Base-by-base conservation (phyloP, 1,139 yeast genomes). In the Scheffersomyces quercinus region DNA sequence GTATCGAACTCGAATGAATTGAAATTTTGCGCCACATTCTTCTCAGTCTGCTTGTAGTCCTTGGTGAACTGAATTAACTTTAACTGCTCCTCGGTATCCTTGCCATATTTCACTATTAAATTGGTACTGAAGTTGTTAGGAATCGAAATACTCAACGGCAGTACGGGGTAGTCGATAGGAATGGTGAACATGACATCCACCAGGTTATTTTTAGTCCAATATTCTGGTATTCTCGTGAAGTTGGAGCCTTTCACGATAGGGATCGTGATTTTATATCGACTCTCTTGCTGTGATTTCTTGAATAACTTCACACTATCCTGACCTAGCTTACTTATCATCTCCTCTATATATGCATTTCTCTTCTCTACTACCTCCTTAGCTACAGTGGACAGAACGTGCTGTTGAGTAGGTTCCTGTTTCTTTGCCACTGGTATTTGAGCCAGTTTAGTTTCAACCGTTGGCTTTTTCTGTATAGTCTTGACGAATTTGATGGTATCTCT, bases 401-500 rank as follows among this genome's bases (percentile, higher is more conserved):
- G 16, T 15, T 31, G 24, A 6, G 9, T 20, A 20, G 8, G 8
- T 13, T 14, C 35, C 10, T 14, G 15, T 5, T 31, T 14, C 24
- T 13, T 13, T 13, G 7, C 11, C 11, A 5, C 35, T 2, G 24
- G 7, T 8, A 5, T 8, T 5, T 10, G 5, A 5, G 5, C 20
- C 12, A 24, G n/a, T 9, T 31, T 14, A 9, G 5, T 8, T 31
- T 15, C 12, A 31, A 13, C 20, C 2, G 20, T 24, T 14, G 35
- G n/a, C 31, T 33, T 28, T 3, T 38, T 38, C 37, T 42, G 43
- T 11, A 50, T 52, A 11, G 51, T 50, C 42, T 58, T 66, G 10
- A 68, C 64, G 48, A 82, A 67, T 52, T 78, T 81, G 48, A 82
- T 62, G 0, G 73, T 62, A 24, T 79, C 81, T 40, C 77, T 73